phyloP scores from a whole-genome alignment of 805 yeast genomes.

The Yarrowia deformans region DNA sequence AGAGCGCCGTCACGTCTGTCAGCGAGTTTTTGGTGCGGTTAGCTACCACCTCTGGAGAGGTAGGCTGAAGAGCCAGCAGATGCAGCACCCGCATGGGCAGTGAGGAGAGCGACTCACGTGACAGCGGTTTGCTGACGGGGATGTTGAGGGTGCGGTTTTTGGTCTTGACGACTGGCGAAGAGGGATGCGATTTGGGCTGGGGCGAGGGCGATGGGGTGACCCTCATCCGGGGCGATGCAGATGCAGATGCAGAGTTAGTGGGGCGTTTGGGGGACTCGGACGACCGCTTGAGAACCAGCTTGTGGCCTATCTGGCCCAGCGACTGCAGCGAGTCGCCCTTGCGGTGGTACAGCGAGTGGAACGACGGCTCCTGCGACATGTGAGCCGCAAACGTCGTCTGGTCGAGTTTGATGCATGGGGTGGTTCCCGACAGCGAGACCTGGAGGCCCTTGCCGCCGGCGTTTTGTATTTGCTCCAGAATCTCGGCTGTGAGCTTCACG shows the following conservation, averaged over 20 bases:
- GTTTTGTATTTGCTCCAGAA: conserved; percentile 32
- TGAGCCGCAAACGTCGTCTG: conserved; percentile 31
- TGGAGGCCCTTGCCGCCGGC: conserved; percentile 24
- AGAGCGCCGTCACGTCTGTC: conserved; percentile 47
- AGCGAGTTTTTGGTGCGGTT: conserved; percentile 47
- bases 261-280: conserved; percentile 39
- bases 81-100: conserved; percentile 54
- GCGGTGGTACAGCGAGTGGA: conserved; percentile 23
- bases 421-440: conserved; percentile 1
- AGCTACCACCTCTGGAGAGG: conserved; percentile 49
- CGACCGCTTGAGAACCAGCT: conserved; percentile 37
- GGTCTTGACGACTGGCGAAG: conserved; percentile 26
- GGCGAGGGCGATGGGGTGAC: conserved; percentile 26
- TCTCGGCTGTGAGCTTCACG: conserved; percentile 39
- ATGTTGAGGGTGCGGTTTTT: conserved; percentile 41
- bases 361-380: conserved; percentile 38
- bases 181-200: conserved; percentile 37
- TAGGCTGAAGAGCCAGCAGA: conserved; percentile 60
- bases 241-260: conserved; percentile 40
- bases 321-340: conserved; percentile 24
- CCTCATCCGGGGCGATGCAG: conserved; percentile 36
- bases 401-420: conserved; percentile 27
- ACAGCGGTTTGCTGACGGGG: conserved; percentile 42
- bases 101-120: conserved; percentile 44
- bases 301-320: conserved; percentile 32